Percentiles rank a stretch among this genome's conserved stretches.
phyloP scores from a whole-genome alignment of 495 filamentous ascomycete genomes.

The Penicillium goetzii region DNA sequence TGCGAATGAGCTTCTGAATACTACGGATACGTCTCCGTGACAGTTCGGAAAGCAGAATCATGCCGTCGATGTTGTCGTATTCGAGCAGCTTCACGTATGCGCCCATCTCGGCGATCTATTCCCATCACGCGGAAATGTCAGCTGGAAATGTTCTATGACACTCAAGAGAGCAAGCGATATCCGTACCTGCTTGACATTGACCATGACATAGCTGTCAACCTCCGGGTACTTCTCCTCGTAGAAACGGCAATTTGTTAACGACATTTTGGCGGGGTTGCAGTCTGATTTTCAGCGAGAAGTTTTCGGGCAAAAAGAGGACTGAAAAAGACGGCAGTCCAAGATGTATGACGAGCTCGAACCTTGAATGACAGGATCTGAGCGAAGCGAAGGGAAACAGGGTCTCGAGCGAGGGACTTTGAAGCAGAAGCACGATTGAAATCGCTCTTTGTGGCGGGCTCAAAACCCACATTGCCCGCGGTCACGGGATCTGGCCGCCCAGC shows the following conservation, averaged over 20 bases:
- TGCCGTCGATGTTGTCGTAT: constrained; percentile 99
- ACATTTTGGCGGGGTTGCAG: constrained; percentile 72
- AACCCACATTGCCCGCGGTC: constrained; percentile 43
- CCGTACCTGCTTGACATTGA: constrained; percentile 90
- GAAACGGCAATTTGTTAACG: constrained; percentile 96
- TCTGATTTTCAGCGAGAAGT: constrained; percentile 35
- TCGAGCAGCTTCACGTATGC: constrained; percentile 99
- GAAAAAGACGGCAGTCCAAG: constrained; percentile 29
- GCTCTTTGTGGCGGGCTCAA: constrained; percentile 52
- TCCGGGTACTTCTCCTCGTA: constrained; percentile 99
- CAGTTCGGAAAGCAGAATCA: constrained; percentile 96
- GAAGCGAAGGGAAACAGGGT: constrained; percentile 15
- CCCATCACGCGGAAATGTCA: constrained; percentile 16
- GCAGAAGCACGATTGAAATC: constrained; percentile 42
- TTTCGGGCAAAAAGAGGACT: constrained; percentile 22
- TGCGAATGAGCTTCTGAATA: constrained; percentile 98
- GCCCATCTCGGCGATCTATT: constrained; percentile 97
- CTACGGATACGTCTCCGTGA: constrained; percentile 94
- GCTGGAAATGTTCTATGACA: neutral
- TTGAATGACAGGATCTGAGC: constrained; percentile 14
- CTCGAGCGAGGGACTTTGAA: constrained; percentile 22
- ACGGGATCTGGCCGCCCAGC: constrained; percentile 16
- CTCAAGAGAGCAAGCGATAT: neutral
- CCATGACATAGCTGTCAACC: constrained; percentile 99
- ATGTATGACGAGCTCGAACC: constrained; percentile 15